A percentile compares a stretch with the other conserved stretches of the same genome.
Conservation (phyloP, 1,139 yeast genomes). For the Geotrichum aggregatum region DNA sequence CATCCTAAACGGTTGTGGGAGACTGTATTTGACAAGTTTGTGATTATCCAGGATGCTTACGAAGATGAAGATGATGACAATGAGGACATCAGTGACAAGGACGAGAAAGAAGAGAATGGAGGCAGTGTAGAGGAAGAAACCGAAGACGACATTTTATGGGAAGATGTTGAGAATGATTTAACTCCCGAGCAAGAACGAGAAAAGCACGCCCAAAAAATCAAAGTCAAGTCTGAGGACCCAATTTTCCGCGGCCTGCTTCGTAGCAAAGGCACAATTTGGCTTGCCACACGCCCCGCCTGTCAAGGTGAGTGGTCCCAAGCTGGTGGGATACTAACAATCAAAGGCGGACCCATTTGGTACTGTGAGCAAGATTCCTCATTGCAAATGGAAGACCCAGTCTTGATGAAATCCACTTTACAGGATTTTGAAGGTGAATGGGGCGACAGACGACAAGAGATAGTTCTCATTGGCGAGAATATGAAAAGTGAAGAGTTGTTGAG, state of each 20-base stretch:
- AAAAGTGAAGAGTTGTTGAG: slow-evolving; percentile 34
- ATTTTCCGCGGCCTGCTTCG: slow-evolving; percentile 42
- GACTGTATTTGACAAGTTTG: slow-evolving; percentile 41
- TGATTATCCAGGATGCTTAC: slow-evolving; percentile 32
- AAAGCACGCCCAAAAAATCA: slow-evolving; percentile 22
- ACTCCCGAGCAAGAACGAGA: slow-evolving; percentile 29
- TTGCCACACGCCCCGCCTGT: slow-evolving; percentile 44
- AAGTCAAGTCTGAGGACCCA: slow-evolving; percentile 40
- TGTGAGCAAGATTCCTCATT: slow-evolving; percentile 40
- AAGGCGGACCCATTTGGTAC: slow-evolving; percentile 48
- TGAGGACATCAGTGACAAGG: slow-evolving; percentile 19
- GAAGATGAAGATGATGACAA: slow-evolving; percentile 30
- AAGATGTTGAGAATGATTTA: slow-evolving; percentile 20
- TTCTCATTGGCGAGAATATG: slow-evolving; percentile 44
- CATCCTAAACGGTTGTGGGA: slow-evolving; percentile 45
- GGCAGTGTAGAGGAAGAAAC: slow-evolving; percentile 23
- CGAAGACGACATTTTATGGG: no score
- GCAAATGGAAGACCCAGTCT: slow-evolving; percentile 34
- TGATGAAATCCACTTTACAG: not conserved
- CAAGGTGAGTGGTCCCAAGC: slow-evolving; percentile 50
- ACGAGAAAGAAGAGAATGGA: slow-evolving; percentile 20
- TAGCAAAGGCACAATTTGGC: slow-evolving; percentile 48
- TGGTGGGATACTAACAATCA: slow-evolving; percentile 44
- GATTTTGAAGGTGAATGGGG: slow-evolving; percentile 15
- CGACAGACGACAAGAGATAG: slow-evolving; percentile 46